Evolutionary conservation across 1,139 yeast genomes (phyloP), one percentile per base, ranked within the genome.

Genomic region (Hyphopichia fennica): DNA sequence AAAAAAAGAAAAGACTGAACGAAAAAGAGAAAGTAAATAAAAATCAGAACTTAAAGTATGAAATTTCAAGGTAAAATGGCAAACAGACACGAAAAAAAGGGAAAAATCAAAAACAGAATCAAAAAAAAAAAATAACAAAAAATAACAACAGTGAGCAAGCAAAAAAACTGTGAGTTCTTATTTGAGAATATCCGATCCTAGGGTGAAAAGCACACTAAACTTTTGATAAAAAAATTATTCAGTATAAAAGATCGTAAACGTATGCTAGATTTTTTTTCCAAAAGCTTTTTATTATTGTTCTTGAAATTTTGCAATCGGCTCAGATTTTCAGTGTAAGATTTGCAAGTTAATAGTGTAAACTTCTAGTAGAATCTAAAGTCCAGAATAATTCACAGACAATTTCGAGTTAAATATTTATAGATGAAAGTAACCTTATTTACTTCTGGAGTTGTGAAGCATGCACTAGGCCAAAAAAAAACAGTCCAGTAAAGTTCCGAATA

Each of bases 31-130:
- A 8, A 13, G 22, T 16, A 20, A 20, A 19, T 16, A 35, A 35
- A 35, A 25, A n/a, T 20, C 37, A 35, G 16, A 16, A 35, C 14
- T 31, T n/a, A 20, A 25, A 14, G 11, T 32, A 11, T n/a, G n/a
- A 34, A 34, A 20, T 20, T 35, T 17, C n/a, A 18, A 31, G 11
- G 33, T 30, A 30, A 31, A 31, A 31, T 31, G 34, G 34, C 34
- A 31, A 31, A 31, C 34, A 17, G 17, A 35, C 28, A 25, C 28
- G 28, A 25, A 25, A 25, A 25, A 25, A 25, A 25, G 11, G 9
- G 28, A 25, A 25, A 25, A 34, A 20, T 4, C 36, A 20, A 34
- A 16, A 4, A 32, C 15, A 32, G 11, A 16, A 32, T 8, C 11
- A 18, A 20, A 32, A 16, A 32, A 32, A 18, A 18, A 32, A 32